Evolutionary conservation across 1,139 yeast genomes (phyloP), one percentile per base, ranked within the genome.

Genomic region (Pichia sp.): DNA sequence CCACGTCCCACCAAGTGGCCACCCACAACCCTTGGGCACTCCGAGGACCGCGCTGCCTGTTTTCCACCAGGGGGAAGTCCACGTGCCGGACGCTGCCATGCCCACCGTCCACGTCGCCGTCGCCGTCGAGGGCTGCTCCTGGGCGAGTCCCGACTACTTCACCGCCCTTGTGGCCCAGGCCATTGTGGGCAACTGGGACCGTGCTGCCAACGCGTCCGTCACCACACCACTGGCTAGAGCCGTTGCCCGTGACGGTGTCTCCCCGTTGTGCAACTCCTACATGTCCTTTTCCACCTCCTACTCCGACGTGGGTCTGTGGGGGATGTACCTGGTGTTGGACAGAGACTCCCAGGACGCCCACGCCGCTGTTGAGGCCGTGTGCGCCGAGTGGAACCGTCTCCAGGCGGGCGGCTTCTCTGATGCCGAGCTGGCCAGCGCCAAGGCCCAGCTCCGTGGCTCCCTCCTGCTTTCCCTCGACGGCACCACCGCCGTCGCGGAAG

Each of bases 241-340:
- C 19, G 85, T 88, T 42, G 34, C 45, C 16, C 31, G 38, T 57
- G 63, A 62, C 44, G 68, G 67, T n/a, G 65, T 67, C 10, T 71
- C 73, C 38, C 84, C 87, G 9, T 74, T 90, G 56, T 97, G 97
- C 50, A 93, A 93, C 71, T 87, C 96, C 6, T 93, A 86, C 72
- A 85, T 90, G 95, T 90, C 97, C 3, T 93, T 91, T 72, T 88
- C 96, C 30, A 95, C 99, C 6, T 88, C 96, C 2, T 93, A 93
- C 71, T 93, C 96, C 11, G 99, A 93, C 70, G 87, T 97, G 8
- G 99, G 99, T 4, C 75, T 93, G 52, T 90, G 97, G 96, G 99
- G 99, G 39, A 86, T 91, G 63, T 93, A 93, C 69, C 77, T 93
- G 59, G 90, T 91, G 18, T 83, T 95, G 28, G 97, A 93, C 60